Base-by-base conservation (phyloP, 1,284 basidiomycete species). In the Sporisorium reilianum region DNA sequence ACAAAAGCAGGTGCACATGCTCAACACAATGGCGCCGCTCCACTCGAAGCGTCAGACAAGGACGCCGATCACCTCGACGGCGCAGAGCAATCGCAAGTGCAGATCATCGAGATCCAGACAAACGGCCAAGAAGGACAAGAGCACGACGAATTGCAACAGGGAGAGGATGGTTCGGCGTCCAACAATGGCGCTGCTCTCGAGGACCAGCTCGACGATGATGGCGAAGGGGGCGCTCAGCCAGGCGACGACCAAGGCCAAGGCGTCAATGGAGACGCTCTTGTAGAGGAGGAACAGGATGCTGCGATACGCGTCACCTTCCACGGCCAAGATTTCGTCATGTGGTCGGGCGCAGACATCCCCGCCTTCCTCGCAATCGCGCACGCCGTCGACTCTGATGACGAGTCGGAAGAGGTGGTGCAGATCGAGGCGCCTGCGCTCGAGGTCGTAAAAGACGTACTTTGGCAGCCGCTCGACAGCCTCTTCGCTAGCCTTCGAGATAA, bases 291-390 rank as follows among this genome's bases (percentile, higher is more conserved):
- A 10, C 46, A 52, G 28, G 34, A 46, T 16, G 38, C 54, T 5
- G 46, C 80, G 7, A 52, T 83, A 23, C 66, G 80, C 11, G 46
- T 83, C 23, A 72, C 75, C 0, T 82, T 83, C 67, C 70, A 82
- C 44, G 81, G 73, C 6, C 81, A 83, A 30, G 81, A 82, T 28
- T 83, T 83, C 54, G 78, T 73, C 52, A 61, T 81, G 22, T 83
- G 74, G 57, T 62, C 79, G 23, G 25, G 41, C 14, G 32, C 54
- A n/a, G 64, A 69, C 34, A 75, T 77, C n/a, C 41, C 75, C 5
- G 38, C 61, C 12, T 67, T 56, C 52, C 23, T 65, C 16, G 59
- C 51, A 3, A 25, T 45, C 5, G 18, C 53, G 5, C 49, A 53
- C 26, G 41, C 25, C 8, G 38, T 26, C 9, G 52, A 61, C 5